These are phyloP conservation scores for Brassica nigra DNA, from an alignment of 345 rosid species.

Conservation along the genomic window DNA sequence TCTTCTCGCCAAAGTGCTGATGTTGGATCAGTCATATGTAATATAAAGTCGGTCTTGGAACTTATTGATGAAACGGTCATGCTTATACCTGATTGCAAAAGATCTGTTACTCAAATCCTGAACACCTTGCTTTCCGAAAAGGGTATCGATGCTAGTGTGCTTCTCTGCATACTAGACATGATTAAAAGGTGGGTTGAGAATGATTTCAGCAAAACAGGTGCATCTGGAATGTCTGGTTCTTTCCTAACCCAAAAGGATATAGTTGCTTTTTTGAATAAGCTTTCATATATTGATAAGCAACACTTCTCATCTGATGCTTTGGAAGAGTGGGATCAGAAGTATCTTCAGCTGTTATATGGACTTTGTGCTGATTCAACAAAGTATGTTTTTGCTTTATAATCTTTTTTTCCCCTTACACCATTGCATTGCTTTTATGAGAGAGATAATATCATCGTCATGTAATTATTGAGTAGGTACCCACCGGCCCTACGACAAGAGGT, in stretches of 20 bases:
- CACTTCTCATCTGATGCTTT: conserved; percentile 60
- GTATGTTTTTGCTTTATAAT: conserved; percentile 46
- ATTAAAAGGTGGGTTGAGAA: conserved; percentile 87
- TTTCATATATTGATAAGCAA: conserved; percentile 90
- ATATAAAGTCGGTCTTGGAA: conserved; percentile 74
- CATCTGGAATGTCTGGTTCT: conserved; percentile 49
- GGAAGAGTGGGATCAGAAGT: conserved; percentile 92
- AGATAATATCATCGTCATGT: not conserved
- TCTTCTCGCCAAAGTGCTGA: conserved; percentile 89
- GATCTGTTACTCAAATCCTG: conserved; percentile 67
- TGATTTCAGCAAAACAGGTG: conserved; percentile 59
- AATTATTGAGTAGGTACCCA: conserved; percentile 45
- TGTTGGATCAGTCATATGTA: conserved; percentile 73
- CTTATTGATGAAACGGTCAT: conserved; percentile 87
- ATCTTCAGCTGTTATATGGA: conserved; percentile 91
- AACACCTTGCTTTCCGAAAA: conserved; percentile 83
- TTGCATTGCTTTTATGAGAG: not conserved
- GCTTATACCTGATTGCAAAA: conserved; percentile 82
- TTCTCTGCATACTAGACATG: conserved; percentile 80
- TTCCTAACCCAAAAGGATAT: conserved; percentile 76
- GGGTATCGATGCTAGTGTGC: conserved; percentile 85
- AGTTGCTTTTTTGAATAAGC: conserved; percentile 75
- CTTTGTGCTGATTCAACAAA: conserved; percentile 80
- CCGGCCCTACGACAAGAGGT: conserved; percentile 77
- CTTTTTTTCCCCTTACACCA: not conserved